Evolutionary conservation across 805 yeast species (phyloP).

Genomic region (Cyberlindnera mississippiensis): DNA sequence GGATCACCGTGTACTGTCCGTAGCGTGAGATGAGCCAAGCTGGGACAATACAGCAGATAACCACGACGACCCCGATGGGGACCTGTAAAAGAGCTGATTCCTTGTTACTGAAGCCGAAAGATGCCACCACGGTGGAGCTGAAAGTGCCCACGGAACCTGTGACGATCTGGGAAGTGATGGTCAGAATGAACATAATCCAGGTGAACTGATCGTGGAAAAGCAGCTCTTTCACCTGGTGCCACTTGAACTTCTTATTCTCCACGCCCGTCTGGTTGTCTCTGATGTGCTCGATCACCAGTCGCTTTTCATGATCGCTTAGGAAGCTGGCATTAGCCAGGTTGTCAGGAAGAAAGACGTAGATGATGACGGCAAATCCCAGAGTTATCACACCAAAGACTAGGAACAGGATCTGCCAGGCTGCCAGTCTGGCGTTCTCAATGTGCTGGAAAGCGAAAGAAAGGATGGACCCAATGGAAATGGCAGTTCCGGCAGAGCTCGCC

Average conservation of each 20-base stretch:
- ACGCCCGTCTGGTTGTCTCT: constrained; percentile 44
- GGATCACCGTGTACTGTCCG: constrained; percentile 32
- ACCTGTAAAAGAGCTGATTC: constrained; percentile 45
- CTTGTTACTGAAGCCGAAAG: constrained; percentile 24
- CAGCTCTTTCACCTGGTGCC: constrained; percentile 39
- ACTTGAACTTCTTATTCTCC: constrained; percentile 39
- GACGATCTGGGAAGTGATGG: constrained; percentile 40
- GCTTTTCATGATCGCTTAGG: constrained; percentile 35
- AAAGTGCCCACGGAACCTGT: constrained; percentile 39
- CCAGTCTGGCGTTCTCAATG: constrained; percentile 35
- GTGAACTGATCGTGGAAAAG: constrained; percentile 40
- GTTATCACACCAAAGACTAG: constrained; percentile 51
- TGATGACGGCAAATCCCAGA: constrained; percentile 41
- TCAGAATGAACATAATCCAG: constrained; percentile 41
- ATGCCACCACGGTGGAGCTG: constrained; percentile 15
- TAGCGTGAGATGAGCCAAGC: constrained; percentile 34
- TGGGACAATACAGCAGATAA: constrained; percentile 35
- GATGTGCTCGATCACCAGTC: constrained; percentile 36
- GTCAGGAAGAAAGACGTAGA: constrained; percentile 44
- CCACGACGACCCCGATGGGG: constrained; percentile 49
- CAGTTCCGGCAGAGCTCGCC: constrained; percentile 52
- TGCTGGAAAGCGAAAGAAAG: constrained; percentile 50
- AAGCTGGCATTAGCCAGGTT: constrained; percentile 36
- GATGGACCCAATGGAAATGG: constrained; percentile 41
- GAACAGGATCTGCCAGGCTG: constrained; percentile 57